Conservation (phyloP, 1,284 basidiomycete genomes). For the Coniferiporia weirii region DNA sequence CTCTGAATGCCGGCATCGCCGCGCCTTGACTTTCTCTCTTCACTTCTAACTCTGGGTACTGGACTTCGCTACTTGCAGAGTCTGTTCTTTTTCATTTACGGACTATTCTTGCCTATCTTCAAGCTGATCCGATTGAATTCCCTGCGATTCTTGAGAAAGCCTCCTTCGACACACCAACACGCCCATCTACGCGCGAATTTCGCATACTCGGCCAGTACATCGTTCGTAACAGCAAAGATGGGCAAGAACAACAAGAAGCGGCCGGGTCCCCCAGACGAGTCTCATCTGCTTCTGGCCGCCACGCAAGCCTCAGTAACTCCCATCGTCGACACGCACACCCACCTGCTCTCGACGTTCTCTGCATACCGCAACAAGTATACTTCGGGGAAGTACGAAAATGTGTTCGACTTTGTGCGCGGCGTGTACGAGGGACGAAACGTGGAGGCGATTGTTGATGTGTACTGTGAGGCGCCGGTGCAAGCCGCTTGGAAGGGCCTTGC, state of each 20-base stretch:
- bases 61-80: too few species aligned
- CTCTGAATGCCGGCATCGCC: too few species aligned
- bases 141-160: background rate
- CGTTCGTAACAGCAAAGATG: constrained; percentile 22
- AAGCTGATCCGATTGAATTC: background rate
- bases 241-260: constrained; percentile 33
- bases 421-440: constrained; percentile 55
- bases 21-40: too few species aligned
- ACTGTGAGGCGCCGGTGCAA: constrained; percentile 72
- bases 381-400: constrained; percentile 41
- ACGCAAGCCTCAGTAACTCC: constrained; percentile 28
- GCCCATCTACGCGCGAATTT: background rate
- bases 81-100: background rate
- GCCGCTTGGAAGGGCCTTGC: constrained; percentile 63
- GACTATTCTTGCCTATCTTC: background rate
- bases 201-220: background rate
- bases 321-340: constrained; percentile 78
- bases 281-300: constrained; percentile 25
- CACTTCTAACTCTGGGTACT: too few species aligned
- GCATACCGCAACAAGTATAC: constrained; percentile 57
- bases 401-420: constrained; percentile 61
- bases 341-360: constrained; percentile 65
- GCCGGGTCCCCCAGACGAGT: constrained; percentile 26
- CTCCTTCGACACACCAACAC: background rate
- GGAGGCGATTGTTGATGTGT: constrained; percentile 71